A percentile compares a stretch with the other conserved stretches of the same genome.
phyloP scores from a whole-genome alignment of 2,329 filamentous ascomycete species.

The Ophiobolus disseminans region DNA sequence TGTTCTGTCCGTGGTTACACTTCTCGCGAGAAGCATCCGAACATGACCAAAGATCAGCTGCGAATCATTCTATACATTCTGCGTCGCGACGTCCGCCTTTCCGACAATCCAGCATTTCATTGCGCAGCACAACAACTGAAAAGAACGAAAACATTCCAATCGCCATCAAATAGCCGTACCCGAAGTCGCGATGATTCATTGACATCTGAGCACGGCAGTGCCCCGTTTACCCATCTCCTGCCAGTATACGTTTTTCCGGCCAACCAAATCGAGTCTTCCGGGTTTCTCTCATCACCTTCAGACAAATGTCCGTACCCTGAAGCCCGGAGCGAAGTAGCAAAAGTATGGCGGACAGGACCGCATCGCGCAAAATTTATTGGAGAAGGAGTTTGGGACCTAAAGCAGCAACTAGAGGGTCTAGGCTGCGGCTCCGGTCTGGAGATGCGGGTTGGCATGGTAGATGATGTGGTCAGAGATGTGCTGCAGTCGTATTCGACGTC shows the following conservation, averaged over 20 bases:
- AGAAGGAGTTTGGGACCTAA: conserved; percentile 76
- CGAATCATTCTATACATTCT: conserved; percentile 73
- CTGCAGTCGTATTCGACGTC: conserved; percentile 54
- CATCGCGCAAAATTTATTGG: conserved; percentile 75
- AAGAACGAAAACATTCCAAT: conserved; percentile 11
- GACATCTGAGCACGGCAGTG: conserved; percentile 27
- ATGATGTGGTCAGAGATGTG: conserved; percentile 66
- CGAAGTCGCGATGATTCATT: conserved; percentile 49
- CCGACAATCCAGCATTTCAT: conserved; percentile 77
- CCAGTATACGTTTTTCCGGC: conserved; percentile 72
- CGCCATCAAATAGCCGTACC: conserved; percentile 13
- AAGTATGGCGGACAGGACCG: conserved; percentile 76
- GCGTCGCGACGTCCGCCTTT: conserved; percentile 73
- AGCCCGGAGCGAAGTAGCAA: conserved; percentile 69
- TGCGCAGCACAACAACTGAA: conserved; percentile 50
- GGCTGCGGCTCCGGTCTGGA: conserved; percentile 64
- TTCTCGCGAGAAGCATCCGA: conserved; percentile 17
- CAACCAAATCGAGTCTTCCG: conserved; percentile 76
- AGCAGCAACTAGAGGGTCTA: conserved; percentile 64
- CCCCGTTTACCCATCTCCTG: conserved; percentile 63
- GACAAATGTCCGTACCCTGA: conserved; percentile 67
- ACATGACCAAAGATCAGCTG: conserved; percentile 30
- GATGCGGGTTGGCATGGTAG: conserved; percentile 68
- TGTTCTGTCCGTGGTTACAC: conserved; percentile 26
- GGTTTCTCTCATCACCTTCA: conserved; percentile 64